A percentile compares a stretch with the other conserved stretches of the same genome.
Evolutionary conservation across 495 filamentous ascomycete genomes (phyloP).

Genomic region (Astrocystis sublimbata): DNA sequence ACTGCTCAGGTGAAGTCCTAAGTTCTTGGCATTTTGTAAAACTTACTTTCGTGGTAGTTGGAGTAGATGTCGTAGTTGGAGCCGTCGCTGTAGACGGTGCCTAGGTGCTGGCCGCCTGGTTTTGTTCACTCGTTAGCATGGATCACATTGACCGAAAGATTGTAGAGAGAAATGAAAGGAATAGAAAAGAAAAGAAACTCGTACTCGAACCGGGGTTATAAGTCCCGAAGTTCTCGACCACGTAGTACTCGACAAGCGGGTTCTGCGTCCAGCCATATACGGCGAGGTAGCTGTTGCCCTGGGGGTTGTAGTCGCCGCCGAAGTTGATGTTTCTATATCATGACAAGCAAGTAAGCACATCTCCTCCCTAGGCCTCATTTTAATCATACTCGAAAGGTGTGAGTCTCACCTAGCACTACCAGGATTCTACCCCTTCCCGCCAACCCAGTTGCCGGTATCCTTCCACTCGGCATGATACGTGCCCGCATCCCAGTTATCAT

Average conservation of each 20-base stretch:
- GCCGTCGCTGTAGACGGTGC: constrained; percentile 57
- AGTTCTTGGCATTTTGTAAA: too few species aligned
- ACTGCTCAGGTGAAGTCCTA: too few species aligned
- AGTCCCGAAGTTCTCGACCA: constrained; percentile 59
- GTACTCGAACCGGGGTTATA: constrained; percentile 50
- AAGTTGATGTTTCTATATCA: not conserved
- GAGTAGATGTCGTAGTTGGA: constrained; percentile 59
- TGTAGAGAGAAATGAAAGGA: too few species aligned
- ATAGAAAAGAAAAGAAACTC: too few species aligned
- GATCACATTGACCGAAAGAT: not conserved
- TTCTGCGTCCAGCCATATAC: constrained; percentile 64
- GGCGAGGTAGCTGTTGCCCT: constrained; percentile 8
- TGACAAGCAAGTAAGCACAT: not conserved
- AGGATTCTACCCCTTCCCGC: constrained; percentile 63
- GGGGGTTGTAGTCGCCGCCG: not conserved
- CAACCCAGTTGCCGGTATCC: constrained; percentile 60
- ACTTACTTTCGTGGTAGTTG: too few species aligned
- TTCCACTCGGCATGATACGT: constrained; percentile 57
- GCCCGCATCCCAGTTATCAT: constrained; percentile 58
- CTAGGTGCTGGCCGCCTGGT: constrained; percentile 42
- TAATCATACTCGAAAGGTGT: too few species aligned
- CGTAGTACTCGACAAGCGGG: constrained; percentile 66
- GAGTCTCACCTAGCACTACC: constrained; percentile 45
- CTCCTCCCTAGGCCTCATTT: too few species aligned
- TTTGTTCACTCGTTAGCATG: constrained; percentile 7